Evolutionary conservation across 805 yeast species (phyloP), one percentile per base, ranked within the genome.

Genomic region (Lipomyces sp.): DNA sequence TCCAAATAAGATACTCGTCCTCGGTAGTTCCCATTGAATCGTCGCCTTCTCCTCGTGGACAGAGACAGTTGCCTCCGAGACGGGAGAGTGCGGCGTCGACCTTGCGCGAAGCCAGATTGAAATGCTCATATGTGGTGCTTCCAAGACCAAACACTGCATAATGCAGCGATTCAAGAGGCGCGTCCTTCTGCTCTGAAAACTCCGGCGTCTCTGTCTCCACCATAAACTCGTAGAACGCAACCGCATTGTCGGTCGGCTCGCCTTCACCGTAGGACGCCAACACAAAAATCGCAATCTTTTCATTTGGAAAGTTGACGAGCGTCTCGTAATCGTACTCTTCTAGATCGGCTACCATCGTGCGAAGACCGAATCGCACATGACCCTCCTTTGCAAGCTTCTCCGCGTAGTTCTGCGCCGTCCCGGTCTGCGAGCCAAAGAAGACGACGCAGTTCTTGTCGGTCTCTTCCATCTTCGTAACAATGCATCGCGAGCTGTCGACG

Each of bases 241-340:
- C 77, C 18, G 96, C 91, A 61, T 87, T 86, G 67, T 91, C 98
- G 11, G 98, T 91, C 61, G 95, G 95, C 67, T 91, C 98, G 65
- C 98, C 98, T 71, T 91, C 98, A 61, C 98, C 98, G 62, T 91
- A 91, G 10, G 96, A 87, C 24, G 97, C 90, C 70, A 88, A 74
- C 64, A 90, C 75, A 63, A 91, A 83, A 56, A 87, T 80, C 21
- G 80, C 80, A 16, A 78, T 70, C 43, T 78, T 72, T 51, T 78
- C 77, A 16, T 73, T 71, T 19, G 82, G 77, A 55, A 91, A 68
- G 43, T 78, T 78, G 63, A 79, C 80, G 47, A 91, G 72, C 56
- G 78, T 80, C 34, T 88, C 95, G 63, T 75, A 84, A 59, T 90
- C 96, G 64, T 81, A 89, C 64, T 86, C 90, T 37, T 89, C 95